Percentiles rank a stretch among this genome's conserved stretches.
Conservation (phyloP, 1,284 basidiomycete genomes). For the Leccinum solheimii region DNA sequence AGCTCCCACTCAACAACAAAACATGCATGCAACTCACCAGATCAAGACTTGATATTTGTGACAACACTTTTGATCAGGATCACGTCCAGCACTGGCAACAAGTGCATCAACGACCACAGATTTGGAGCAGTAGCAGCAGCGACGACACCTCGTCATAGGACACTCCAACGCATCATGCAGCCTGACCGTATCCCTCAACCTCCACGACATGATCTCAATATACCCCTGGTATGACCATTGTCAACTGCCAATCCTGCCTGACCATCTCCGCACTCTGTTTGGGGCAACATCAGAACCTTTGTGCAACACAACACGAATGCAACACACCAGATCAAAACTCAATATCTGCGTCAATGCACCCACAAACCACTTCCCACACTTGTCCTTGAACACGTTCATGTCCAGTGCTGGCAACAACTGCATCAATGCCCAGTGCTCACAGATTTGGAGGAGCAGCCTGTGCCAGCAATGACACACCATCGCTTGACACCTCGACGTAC, state of each 20-base stretch:
- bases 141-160: too few species aligned
- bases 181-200: constrained; percentile 61
- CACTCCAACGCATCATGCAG: constrained; percentile 43
- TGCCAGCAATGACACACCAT: constrained; percentile 25
- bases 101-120: too few species aligned
- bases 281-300: not conserved
- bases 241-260: constrained; percentile 48
- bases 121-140: too few species aligned
- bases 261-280: constrained; percentile 38
- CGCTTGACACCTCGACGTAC: constrained; percentile 32
- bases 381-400: constrained; percentile 50
- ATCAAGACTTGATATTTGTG: too few species aligned
- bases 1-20: too few species aligned
- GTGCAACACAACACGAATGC: not conserved
- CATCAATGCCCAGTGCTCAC: constrained; percentile 42
- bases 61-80: too few species aligned
- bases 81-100: too few species aligned
- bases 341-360: constrained; percentile 54
- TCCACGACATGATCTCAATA: constrained; percentile 66
- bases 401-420: constrained; percentile 57
- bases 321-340: constrained; percentile 39
- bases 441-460: constrained; percentile 25
- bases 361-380: constrained; percentile 51
- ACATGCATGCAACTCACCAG: too few species aligned
- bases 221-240: constrained; percentile 53